Evolutionary conservation across 148 eudicot species (phyloP), one percentile per base, ranked within the genome.

Genomic region (Amaranthus cruentus): DNA sequence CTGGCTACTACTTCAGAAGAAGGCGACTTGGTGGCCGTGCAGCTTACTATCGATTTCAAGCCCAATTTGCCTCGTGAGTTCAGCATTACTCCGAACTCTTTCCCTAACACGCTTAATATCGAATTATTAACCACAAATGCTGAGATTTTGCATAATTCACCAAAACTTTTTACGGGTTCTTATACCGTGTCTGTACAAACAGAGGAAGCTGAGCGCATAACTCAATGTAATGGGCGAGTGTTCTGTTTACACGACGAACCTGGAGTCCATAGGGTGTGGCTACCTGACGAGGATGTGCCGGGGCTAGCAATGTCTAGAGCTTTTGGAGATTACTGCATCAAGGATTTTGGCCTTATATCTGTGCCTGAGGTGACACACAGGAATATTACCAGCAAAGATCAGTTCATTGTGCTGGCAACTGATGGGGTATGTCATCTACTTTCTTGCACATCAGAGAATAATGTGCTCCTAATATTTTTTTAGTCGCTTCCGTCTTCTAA

Each of bases 301-400:
- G 99, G 99, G 73, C 82, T 95, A 21, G 99, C 99, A 52, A 95
- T 95, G 99, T 91, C 99, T 7, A 80, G 99, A 77, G 97, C 99
- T 9, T 92, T 95, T 47, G 99, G 99, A 15, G 99, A 95, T 80
- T 85, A 85, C 64, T 90, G 97, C 57, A 62, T 92, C 4, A 95
- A 95, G 81, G 91, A 90, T 66, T 92, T 83, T 68, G 99, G 99
- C 50, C 89, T 95, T 5, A 88, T 88, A 52, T 95, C 99, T 3
- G 90, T 90, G 70, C 99, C 99, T 44, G 89, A 95, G 77, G 97
- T 95, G 55, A 90, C 87, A 44, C 86, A 95, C 21, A 84, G 89
- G 66, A 87, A 81, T 77, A 80, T 95, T 65, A 86, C 86, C 46
- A 76, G 70, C 74, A 77, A 73, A 75, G 99, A 95, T 74, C 92